Percentiles rank a stretch among this genome's conserved stretches.
Evolutionary conservation across 352 stramenopile species (phyloP).

Genomic region (Phytophthora hibernalis): DNA sequence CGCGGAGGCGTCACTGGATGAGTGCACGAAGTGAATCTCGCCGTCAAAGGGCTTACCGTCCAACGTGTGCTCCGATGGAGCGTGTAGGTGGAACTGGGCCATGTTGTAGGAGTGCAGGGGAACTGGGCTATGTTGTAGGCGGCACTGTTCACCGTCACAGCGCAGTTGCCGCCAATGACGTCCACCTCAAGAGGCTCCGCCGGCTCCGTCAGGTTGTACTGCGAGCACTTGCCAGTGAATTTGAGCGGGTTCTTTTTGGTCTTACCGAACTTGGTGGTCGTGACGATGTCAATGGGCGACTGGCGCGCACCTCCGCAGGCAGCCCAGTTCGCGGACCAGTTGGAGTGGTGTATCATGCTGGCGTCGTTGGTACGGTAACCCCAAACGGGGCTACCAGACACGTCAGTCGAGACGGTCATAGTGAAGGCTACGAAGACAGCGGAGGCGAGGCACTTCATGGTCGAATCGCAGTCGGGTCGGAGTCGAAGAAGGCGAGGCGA

Average conservation of each 20-base stretch:
- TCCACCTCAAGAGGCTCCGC: slow-evolving; percentile 39
- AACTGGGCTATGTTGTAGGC: no score
- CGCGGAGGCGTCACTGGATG: slow-evolving; percentile 37
- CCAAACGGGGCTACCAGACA: slow-evolving; percentile 27
- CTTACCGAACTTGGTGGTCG: slow-evolving; percentile 12
- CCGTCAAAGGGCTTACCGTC: slow-evolving; percentile 53
- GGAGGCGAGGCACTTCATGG: slow-evolving; percentile 37
- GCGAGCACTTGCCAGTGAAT: slow-evolving; percentile 41
- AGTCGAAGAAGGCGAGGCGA: slow-evolving; percentile 13
- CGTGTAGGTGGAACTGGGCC: slow-evolving; percentile 59
- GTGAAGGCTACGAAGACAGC: slow-evolving; percentile 25
- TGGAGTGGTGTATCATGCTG: slow-evolving; percentile 31
- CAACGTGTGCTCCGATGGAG: slow-evolving; percentile 65
- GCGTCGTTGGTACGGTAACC: slow-evolving; percentile 37
- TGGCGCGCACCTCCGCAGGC: slow-evolving; percentile 41
- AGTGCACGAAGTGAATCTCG: slow-evolving; percentile 73
- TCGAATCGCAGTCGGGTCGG: no score
- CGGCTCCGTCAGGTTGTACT: slow-evolving; percentile 40
- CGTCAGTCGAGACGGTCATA: slow-evolving; percentile 23
- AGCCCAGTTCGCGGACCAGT: slow-evolving; percentile 36
- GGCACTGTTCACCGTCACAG: slow-evolving; percentile 6
- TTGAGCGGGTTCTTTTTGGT: slow-evolving; percentile 28
- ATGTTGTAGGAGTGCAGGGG: no score
- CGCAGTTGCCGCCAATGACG: slow-evolving; percentile 28
- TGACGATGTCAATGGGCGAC: slow-evolving; percentile 54